Percentiles rank a stretch among this genome's conserved stretches.
Evolutionary conservation across 2,329 filamentous ascomycete genomes (phyloP).

Genomic region (Colletotrichum sp.): DNA sequence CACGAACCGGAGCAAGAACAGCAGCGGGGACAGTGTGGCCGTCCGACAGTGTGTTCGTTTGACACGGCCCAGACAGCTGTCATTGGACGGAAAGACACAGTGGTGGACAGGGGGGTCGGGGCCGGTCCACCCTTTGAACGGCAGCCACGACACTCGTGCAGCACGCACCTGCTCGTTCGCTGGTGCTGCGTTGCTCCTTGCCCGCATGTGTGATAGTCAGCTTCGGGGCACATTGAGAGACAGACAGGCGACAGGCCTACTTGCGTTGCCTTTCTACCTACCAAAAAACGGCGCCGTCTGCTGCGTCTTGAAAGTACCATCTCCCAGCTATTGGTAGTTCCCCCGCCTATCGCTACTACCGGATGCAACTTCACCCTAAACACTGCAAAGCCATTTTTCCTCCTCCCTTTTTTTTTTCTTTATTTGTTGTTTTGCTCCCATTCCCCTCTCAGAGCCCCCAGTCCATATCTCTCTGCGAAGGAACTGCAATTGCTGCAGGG

Average conservation of each 20-base stretch:
- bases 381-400: not conserved
- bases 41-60: not conserved
- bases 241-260: not conserved
- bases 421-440: not conserved
- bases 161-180: conserved; percentile 24
- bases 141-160: conserved; percentile 55
- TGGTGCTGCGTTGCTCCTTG: conserved; percentile 17
- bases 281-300: not conserved
- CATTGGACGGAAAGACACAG: not conserved
- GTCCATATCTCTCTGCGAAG: not conserved
- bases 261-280: not conserved
- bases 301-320: not conserved
- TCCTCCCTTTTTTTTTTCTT: not conserved
- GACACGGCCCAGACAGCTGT: conserved; percentile 14
- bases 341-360: conserved; percentile 10
- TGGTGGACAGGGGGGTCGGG: conserved; percentile 7
- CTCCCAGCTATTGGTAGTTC: not conserved
- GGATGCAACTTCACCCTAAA: conserved; percentile 18
- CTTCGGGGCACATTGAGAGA: not conserved
- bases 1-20: not conserved
- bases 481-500: conserved; percentile 4
- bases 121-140: conserved; percentile 43
- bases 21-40: not conserved
- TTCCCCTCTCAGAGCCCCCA: not conserved
- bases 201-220: not conserved